phyloP scores from a whole-genome alignment of 2,329 filamentous ascomycete species.

The Amesomyces nigricolor region DNA sequence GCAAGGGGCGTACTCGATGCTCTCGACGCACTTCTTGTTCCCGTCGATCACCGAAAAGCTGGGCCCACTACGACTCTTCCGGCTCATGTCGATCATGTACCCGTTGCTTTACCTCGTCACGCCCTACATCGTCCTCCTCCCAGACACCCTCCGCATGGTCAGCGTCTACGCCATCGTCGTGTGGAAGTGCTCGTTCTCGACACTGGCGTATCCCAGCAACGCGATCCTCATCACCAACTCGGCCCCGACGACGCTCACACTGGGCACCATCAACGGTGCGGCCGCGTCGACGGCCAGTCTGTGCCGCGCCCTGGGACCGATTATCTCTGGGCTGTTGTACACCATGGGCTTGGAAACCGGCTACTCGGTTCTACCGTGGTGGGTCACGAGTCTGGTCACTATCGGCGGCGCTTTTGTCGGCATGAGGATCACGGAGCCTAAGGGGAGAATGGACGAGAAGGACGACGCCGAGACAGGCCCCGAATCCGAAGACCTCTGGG shows the following conservation, averaged over 20 bases:
- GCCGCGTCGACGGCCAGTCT: constrained; percentile 88
- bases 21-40: constrained; percentile 79
- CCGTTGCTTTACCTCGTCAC: constrained; percentile 82
- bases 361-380: constrained; percentile 89
- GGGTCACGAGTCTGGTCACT: constrained; percentile 76
- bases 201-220: constrained; percentile 85
- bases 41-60: constrained; percentile 69
- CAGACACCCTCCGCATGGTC: constrained; percentile 61
- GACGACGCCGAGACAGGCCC: constrained; percentile 20
- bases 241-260: constrained; percentile 73
- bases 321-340: constrained; percentile 80
- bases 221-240: constrained; percentile 86
- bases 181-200: constrained; percentile 90
- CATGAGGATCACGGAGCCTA: constrained; percentile 66
- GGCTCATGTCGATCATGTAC: constrained; percentile 74
- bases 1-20: constrained; percentile 84
- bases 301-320: constrained; percentile 82
- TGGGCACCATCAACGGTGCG: constrained; percentile 89
- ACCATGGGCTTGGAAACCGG: constrained; percentile 71
- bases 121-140: constrained; percentile 83
- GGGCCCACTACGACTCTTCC: constrained; percentile 76
- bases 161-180: constrained; percentile 74
- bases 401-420: constrained; percentile 68
- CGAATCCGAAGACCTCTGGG: background rate
- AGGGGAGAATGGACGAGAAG: constrained; percentile 39